phyloP scores from a whole-genome alignment of 306 rosid genomes.

The Sphenostylis stenocarpa region DNA sequence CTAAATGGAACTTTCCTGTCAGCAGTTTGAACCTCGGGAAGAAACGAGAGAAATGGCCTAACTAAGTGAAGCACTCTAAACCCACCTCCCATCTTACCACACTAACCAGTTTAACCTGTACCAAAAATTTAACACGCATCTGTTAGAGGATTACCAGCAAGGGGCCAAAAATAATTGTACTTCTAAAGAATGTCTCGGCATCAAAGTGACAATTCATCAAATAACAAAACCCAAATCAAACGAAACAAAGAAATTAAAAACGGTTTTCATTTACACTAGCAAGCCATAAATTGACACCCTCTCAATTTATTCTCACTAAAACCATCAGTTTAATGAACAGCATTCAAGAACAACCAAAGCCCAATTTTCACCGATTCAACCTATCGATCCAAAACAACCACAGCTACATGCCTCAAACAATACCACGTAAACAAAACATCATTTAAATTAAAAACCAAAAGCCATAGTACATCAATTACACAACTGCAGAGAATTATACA shows the following conservation, averaged over 20 bases:
- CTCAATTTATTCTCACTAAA: not conserved
- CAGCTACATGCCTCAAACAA: not conserved
- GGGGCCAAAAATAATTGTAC: not conserved
- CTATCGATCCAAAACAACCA: not conserved
- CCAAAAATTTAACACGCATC: constrained; percentile 18
- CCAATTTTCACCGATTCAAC: not conserved
- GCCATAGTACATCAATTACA: not conserved
- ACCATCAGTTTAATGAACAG: not conserved
- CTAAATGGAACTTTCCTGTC: constrained; percentile 86
- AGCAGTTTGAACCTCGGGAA: constrained; percentile 93
- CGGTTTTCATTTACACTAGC: not conserved
- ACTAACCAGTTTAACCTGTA: constrained; percentile 48
- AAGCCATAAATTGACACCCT: not conserved
- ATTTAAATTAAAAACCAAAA: not conserved
- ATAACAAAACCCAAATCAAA: not conserved
- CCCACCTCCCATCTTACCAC: constrained; percentile 83
- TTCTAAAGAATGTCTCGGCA: not conserved
- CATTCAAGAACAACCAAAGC: not conserved
- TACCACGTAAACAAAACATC: not conserved
- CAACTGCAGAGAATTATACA: not conserved
- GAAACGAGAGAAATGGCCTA: constrained; percentile 84
- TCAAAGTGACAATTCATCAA: not conserved
- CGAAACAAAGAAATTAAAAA: not conserved
- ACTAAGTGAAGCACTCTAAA: constrained; percentile 95
- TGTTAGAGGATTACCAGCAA: not conserved